These are phyloP conservation scores for Chrysoporthe puriensis DNA, from an alignment of 2,329 filamentous ascomycete species.

Conservation along the genomic window DNA sequence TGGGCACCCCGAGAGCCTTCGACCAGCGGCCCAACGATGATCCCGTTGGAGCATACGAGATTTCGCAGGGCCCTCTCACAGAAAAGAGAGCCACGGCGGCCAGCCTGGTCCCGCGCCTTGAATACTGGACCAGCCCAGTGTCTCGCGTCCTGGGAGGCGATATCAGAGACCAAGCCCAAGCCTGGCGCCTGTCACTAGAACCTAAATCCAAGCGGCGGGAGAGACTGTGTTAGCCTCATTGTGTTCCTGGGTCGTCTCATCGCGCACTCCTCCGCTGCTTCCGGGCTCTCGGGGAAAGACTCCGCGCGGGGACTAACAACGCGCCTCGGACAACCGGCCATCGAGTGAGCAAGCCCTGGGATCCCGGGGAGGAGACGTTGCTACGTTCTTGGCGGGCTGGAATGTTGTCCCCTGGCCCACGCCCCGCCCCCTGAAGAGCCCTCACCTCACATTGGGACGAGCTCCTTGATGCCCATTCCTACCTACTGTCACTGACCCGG, in stretches of 20 bases:
- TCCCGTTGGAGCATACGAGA: background rate
- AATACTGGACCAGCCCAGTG: background rate
- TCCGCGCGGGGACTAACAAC: conserved; percentile 8
- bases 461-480: conserved; percentile 8
- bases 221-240: background rate
- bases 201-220: conserved; percentile 4
- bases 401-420: background rate
- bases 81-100: background rate
- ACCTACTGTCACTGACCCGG: background rate
- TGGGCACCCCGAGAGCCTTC: background rate
- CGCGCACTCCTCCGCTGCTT: conserved; percentile 4
- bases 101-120: background rate
- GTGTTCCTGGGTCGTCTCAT: background rate
- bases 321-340: conserved; percentile 6
- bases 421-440: conserved; percentile 11
- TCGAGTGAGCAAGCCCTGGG: conserved; percentile 6
- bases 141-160: background rate
- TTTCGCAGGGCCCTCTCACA: background rate
- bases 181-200: background rate
- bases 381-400: background rate
- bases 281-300: conserved; percentile 8
- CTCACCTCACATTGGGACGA: background rate
- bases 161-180: background rate
- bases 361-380: background rate
- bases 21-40: background rate